Evolutionary conservation across 2,329 filamentous ascomycete species (phyloP).

Genomic region (Alternaria gaisen): DNA sequence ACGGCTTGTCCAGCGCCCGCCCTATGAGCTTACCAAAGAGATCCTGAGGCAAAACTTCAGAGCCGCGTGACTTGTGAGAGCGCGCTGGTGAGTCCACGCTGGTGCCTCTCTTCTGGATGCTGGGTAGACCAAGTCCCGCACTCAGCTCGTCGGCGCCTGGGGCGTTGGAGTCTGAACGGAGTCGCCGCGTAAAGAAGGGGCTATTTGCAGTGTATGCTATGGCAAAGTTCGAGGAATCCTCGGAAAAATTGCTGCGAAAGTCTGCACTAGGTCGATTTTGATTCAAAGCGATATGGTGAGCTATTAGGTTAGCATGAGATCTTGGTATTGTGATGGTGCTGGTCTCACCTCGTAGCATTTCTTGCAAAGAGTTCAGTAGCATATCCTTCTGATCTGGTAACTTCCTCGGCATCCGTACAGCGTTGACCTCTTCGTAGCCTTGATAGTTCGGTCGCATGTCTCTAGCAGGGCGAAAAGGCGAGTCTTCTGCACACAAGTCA

Average conservation of each 20-base stretch:
- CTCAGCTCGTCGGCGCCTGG: constrained; percentile 30
- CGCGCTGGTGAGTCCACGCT: background rate
- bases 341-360: constrained; percentile 5
- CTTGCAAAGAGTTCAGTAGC: constrained; percentile 5
- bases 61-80: constrained; percentile 10
- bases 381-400: background rate
- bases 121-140: constrained; percentile 23
- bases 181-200: background rate
- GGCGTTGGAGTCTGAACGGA: constrained; percentile 8
- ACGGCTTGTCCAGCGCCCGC: constrained; percentile 29
- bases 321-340: background rate
- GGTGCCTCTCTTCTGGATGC: background rate
- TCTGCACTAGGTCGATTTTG: background rate
- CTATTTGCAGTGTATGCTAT: background rate
- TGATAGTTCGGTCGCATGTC: constrained; percentile 10
- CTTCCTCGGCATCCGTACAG: background rate
- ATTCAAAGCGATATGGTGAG: constrained; percentile 1
- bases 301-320: constrained; percentile 1
- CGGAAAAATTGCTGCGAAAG: background rate
- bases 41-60: constrained; percentile 6
- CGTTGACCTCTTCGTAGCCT: background rate
- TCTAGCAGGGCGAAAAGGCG: constrained; percentile 9
- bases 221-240: background rate
- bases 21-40: constrained; percentile 34
- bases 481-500: constrained; percentile 13